phyloP scores from a whole-genome alignment of 148 eudicot genomes.

The Fallopia convolvulus region DNA sequence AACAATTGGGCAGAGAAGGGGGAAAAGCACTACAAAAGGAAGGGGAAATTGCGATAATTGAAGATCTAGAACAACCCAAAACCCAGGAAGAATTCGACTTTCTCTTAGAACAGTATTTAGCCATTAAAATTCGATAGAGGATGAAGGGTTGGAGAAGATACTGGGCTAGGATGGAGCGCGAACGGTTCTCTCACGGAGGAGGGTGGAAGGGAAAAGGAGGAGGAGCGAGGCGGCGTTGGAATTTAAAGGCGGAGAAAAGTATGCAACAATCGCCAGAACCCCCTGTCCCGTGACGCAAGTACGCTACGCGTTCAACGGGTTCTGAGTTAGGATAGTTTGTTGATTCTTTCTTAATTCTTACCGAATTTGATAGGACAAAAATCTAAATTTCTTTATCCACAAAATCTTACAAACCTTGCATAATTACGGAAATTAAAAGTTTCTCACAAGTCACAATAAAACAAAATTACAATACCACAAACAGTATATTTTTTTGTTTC shows the following conservation, averaged over 20 bases:
- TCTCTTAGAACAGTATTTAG: neutral
- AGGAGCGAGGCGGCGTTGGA: neutral
- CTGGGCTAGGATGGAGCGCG: neutral
- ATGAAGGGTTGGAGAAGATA: neutral
- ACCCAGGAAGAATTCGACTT: neutral
- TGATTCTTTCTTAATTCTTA: too few species aligned
- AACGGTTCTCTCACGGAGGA: neutral
- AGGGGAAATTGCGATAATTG: neutral
- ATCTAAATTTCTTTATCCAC: too few species aligned
- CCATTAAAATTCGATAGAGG: slow-evolving; percentile 7
- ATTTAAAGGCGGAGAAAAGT: neutral
- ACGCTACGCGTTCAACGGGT: neutral
- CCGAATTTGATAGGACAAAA: too few species aligned
- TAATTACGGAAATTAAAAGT: too few species aligned
- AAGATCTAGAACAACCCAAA: neutral
- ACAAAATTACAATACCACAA: too few species aligned
- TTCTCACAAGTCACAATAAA: too few species aligned
- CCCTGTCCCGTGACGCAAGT: neutral
- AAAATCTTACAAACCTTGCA: too few species aligned
- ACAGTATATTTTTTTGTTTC: too few species aligned
- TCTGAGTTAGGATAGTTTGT: too few species aligned
- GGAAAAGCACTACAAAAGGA: neutral
- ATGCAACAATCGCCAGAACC: neutral
- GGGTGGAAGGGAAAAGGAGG: neutral
- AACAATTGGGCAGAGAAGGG: slow-evolving; percentile 1